Evolutionary conservation across 2,329 filamentous ascomycete genomes (phyloP).

Genomic region (Claviceps capensis): DNA sequence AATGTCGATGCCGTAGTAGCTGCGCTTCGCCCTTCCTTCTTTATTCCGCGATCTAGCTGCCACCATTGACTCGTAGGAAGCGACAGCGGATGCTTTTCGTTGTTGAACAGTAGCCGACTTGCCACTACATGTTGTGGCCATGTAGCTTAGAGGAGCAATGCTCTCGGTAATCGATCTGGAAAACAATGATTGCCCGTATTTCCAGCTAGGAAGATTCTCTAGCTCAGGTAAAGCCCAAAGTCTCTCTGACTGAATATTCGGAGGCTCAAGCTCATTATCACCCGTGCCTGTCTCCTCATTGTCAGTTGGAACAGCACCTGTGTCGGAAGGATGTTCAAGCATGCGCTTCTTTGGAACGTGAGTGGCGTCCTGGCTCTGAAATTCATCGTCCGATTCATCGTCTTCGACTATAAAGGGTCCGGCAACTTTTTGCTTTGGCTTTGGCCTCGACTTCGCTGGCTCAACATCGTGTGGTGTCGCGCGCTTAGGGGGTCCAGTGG

Average conservation of each 20-base stretch:
- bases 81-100: constrained; percentile 29
- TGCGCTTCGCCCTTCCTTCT: constrained; percentile 54
- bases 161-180: constrained; percentile 14
- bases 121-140: constrained; percentile 43
- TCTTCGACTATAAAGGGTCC: constrained; percentile 27
- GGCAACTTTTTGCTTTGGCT: constrained; percentile 20
- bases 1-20: constrained; percentile 89
- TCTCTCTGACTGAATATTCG: neutral
- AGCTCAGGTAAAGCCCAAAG: neutral
- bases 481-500: constrained; percentile 20
- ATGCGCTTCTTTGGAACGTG: constrained; percentile 19
- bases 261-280: constrained; percentile 3
- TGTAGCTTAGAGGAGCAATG: constrained; percentile 21
- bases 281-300: neutral
- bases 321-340: constrained; percentile 13
- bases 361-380: constrained; percentile 2
- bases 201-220: constrained; percentile 8
- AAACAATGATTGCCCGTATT: constrained; percentile 14
- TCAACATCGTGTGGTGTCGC: constrained; percentile 21
- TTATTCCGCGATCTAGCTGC: constrained; percentile 53
- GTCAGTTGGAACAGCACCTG: neutral
- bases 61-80: constrained; percentile 53
- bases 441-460: constrained; percentile 21
- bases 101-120: constrained; percentile 40
- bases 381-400: constrained; percentile 18